Evolutionary conservation across 148 eudicot species (phyloP).

Genomic region (Oxyria digyna): DNA sequence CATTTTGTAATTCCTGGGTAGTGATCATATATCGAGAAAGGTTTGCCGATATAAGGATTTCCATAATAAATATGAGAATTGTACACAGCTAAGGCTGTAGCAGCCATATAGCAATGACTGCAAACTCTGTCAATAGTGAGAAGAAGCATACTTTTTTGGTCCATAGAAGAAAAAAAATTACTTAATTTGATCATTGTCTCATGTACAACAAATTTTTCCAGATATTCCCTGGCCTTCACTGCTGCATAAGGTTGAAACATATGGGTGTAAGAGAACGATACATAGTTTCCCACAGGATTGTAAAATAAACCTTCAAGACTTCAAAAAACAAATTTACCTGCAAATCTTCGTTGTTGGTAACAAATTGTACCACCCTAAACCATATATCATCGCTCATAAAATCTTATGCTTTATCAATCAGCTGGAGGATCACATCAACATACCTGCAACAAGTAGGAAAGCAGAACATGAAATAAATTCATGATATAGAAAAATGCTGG

Average conservation of each 20-base stretch:
- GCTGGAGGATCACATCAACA: constrained; percentile 97
- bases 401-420: constrained; percentile 98
- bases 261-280: constrained; percentile 7
- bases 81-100: not conserved
- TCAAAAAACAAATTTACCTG: constrained; percentile 37
- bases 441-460: constrained; percentile 43
- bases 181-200: constrained; percentile 98
- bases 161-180: too few species aligned
- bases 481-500: not conserved
- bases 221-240: constrained; percentile 82
- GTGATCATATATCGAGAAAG: not conserved
- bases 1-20: not conserved
- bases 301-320: not conserved
- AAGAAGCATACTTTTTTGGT: constrained; percentile 11
- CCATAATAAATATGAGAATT: too few species aligned
- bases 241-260: constrained; percentile 83
- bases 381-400: constrained; percentile 98
- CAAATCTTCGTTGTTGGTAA: constrained; percentile 91
- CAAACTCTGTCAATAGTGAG: not conserved
- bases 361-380: constrained; percentile 95
- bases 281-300: constrained; percentile 9
- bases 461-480: not conserved
- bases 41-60: not conserved
- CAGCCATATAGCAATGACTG: not conserved
- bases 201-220: constrained; percentile 91